phyloP scores from a whole-genome alignment of 208 protist species.

The Porcisia hertigi region DNA sequence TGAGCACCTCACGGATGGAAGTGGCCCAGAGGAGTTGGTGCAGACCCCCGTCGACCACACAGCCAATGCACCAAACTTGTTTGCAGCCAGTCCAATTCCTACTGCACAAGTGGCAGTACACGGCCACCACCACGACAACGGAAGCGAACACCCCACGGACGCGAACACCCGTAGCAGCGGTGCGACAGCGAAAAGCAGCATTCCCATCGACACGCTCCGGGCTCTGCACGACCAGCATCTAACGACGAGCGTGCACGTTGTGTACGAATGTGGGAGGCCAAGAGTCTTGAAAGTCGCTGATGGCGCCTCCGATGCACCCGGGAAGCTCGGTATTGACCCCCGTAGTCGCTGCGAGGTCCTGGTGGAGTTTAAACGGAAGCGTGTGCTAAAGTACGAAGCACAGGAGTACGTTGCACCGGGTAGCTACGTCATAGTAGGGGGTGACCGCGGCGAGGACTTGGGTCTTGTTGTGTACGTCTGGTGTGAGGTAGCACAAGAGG shows the following conservation, averaged over 20 bases:
- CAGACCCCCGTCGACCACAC: constrained; percentile 31
- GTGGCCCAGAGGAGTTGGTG: constrained; percentile 23
- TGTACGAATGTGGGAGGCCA: constrained; percentile 68
- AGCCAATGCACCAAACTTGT: not conserved
- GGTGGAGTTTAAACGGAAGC: constrained; percentile 90
- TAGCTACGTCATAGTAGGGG: constrained; percentile 83
- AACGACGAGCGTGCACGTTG: constrained; percentile 54
- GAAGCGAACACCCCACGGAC: constrained; percentile 6
- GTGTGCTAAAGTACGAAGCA: constrained; percentile 85
- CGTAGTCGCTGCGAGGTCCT: constrained; percentile 79
- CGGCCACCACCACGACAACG: constrained; percentile 4
- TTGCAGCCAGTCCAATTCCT: not conserved
- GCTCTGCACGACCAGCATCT: constrained; percentile 93
- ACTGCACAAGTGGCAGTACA: constrained; percentile 4
- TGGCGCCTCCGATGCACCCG: constrained; percentile 45
- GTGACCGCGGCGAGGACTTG: constrained; percentile 88
- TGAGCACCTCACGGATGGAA: constrained; percentile 46
- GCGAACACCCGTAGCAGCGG: constrained; percentile 23
- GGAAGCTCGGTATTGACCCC: constrained; percentile 54
- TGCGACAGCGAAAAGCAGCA: constrained; percentile 52
- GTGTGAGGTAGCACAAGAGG: constrained; percentile 53
- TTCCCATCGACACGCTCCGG: constrained; percentile 94
- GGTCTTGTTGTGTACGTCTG: constrained; percentile 86
- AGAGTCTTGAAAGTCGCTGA: constrained; percentile 43
- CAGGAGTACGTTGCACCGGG: constrained; percentile 71